Base-by-base conservation (phyloP, 345 rosid genomes). In the Heritiera fomes region DNA sequence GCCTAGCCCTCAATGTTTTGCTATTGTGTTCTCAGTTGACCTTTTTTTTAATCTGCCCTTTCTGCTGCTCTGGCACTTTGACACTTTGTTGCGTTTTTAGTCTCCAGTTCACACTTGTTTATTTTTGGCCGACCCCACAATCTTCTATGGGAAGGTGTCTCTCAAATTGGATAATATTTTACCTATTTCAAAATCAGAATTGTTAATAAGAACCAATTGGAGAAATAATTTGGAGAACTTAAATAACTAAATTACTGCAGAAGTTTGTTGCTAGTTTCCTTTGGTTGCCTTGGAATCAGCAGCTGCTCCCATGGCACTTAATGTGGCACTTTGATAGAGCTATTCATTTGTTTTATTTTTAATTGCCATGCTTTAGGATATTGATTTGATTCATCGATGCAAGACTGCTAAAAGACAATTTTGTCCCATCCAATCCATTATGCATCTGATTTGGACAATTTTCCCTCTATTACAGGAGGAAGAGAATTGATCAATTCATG, bases 391-490 rank as follows among this genome's bases (percentile, higher is more conserved):
- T 5, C 20, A 17, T 55, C 38, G 1, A 34, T 34, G 38, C 38
- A 34, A 34, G 38, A 3, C 38, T 34, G 3, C 38, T 34, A 34
- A 34, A 34, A 34, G 38, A 34, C 38, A 34, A 53, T n/a, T 0
- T 68, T 0, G 17, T 45, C 53, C 17, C 53, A 45, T 45, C 32
- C 71, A 10, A 41, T n/a, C 71, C 52, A 41, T 43, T 67, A 41
- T 43, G 52, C 32, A 18, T 67, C 52, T 5, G 15, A 45, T 68
- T 45, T 68, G 53, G 30, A 68, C 72, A 68, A n/a, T 68, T 68
- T 17, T 68, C n/a, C 34, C 53, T 45, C 53, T 45, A 6, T 68
- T 20, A 46, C 32, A 10, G 46, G 55, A 45, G 15, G 53, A 41
- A 43, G 9, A 2, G 18, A 68, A 46, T 20, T 68, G 55, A 46